Evolutionary conservation across 805 yeast genomes (phyloP).

Genomic region (Pichia manshurica): DNA sequence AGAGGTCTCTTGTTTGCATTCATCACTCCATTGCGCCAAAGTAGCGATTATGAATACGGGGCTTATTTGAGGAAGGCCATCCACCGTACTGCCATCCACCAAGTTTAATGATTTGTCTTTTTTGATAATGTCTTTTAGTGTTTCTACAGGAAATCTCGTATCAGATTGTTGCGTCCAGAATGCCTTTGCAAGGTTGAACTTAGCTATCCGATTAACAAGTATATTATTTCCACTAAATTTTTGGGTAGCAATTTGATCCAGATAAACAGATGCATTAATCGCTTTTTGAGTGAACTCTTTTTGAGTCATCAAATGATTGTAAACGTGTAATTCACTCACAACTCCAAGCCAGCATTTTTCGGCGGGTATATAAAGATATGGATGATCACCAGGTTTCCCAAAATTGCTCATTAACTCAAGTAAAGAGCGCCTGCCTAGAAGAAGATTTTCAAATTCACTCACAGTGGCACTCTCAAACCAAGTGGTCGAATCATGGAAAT

Average conservation of each 20-base stretch:
- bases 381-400: background rate
- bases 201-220: constrained; percentile 24
- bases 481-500: constrained; percentile 17
- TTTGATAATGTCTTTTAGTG: constrained; percentile 36
- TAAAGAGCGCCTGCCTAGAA: constrained; percentile 37
- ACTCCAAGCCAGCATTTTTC: constrained; percentile 20
- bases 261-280: constrained; percentile 41
- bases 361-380: background rate
- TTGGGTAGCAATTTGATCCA: constrained; percentile 34
- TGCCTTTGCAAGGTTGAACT: constrained; percentile 50
- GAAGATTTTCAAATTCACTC: constrained; percentile 36
- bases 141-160: constrained; percentile 47
- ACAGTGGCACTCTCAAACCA: constrained; percentile 39
- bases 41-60: constrained; percentile 25
- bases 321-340: constrained; percentile 36
- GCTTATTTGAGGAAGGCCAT: background rate
- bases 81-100: background rate
- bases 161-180: constrained; percentile 61
- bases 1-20: constrained; percentile 64
- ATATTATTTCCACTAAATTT: constrained; percentile 15
- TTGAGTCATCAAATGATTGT: constrained; percentile 37
- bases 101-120: constrained; percentile 2
- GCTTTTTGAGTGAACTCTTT: constrained; percentile 42
- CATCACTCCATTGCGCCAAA: constrained; percentile 64
- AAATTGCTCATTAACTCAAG: constrained; percentile 25